Base-by-base conservation (phyloP, 1,284 basidiomycete species). In the Microbotryomycetes sp. region DNA sequence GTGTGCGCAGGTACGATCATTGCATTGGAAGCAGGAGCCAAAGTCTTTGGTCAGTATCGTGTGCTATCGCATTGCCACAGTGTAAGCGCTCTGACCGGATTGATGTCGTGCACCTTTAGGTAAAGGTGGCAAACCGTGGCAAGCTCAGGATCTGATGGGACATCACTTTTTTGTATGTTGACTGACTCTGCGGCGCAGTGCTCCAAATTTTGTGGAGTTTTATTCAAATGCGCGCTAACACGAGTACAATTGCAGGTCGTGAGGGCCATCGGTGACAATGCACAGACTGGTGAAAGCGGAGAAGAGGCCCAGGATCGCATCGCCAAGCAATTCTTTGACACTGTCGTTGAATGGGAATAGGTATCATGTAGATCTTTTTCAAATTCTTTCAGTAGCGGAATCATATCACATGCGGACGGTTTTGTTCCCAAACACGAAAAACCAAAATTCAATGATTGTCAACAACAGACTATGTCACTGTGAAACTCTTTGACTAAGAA, bases 1-100 rank as follows among this genome's bases (percentile, higher is more conserved):
- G 77, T 71, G 1, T 74, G 86, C 79, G 86, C 94, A 1, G 93
- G 92, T 0, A 84, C 90, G n/a, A 86, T 93, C 65, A 93, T 98
- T 67, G 88, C 89, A 0, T 82, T 89, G 65, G 94, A 97, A 75
- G 89, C 93, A 0, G 92, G 92, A 6, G 84, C 87, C 26, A 78
- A 86, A 25, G 83, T 88, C 31, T 86, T 85, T 28, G 89, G 53
- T 26, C 60, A 31, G 48, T 25, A 32, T 23, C 12, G 32, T 46
- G 47, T 50, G 29, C 23, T 60, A 64, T 53, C 25, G 46, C n/a
- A 50, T 61, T 54, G 47, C 58, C 50, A n/a, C n/a, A n/a, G n/a
- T n/a, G n/a, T n/a, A n/a, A 59, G n/a, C 42, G 58, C 61, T 31
- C 51, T 47, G 22, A 42, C 63, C n/a, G 22, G 12, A 25, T 54